phyloP scores from a whole-genome alignment of 1,139 yeast species.

The Geotrichum aggregatum region DNA sequence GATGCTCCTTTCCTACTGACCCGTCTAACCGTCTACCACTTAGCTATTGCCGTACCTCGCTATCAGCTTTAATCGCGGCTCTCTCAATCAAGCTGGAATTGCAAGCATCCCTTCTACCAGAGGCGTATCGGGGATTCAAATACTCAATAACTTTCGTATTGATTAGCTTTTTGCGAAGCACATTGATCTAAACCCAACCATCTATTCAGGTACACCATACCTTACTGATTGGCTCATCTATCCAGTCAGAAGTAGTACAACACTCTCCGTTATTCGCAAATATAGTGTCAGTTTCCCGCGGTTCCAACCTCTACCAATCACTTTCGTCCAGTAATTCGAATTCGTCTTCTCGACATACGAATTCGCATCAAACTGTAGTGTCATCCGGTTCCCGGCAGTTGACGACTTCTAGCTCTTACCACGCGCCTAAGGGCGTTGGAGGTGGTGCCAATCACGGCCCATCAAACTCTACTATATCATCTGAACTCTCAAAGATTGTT shows the following conservation, averaged over 20 bases:
- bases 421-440: constrained; percentile 20
- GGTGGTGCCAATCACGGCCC: constrained; percentile 12
- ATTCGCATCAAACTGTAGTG: constrained; percentile 16
- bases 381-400: constrained; percentile 11
- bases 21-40: no score
- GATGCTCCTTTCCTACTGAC: no score
- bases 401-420: constrained; percentile 8
- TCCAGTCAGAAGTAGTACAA: neutral
- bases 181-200: neutral
- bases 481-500: constrained; percentile 45
- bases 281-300: constrained; percentile 3
- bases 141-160: no score
- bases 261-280: neutral
- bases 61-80: no score
- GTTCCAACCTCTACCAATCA: neutral
- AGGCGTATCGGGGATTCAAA: no score
- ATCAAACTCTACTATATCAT: constrained; percentile 3
- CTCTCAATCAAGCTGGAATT: no score
- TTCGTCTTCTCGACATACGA: neutral
- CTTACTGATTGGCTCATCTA: neutral
- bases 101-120: no score
- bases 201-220: no score
- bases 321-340: neutral
- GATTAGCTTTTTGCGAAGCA: no score
- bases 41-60: no score